Base-by-base conservation (phyloP, 2,329 filamentous ascomycete genomes). In the Fusarium musae region DNA sequence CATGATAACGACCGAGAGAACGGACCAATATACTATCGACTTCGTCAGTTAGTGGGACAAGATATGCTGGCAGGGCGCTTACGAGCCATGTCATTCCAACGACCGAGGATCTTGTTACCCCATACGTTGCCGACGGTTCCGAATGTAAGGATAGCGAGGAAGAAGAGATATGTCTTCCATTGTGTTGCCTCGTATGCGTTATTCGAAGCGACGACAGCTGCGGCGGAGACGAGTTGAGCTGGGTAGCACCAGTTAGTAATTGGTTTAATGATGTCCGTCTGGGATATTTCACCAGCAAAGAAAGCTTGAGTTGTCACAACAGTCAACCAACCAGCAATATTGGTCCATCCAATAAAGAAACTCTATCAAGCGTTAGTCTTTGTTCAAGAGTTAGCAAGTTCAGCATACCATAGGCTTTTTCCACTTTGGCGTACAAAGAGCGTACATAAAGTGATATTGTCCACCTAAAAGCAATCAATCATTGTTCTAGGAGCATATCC, bases 371-470 rank as follows among this genome's bases (percentile, higher is more conserved):
- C 17, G 2, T 66, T 17, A 63, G 59, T n/a, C 36, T 37, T 2
- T 4, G 19, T 10, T 12, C 9, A 0, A 6, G 1, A 2, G 16
- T 4, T 3, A 16, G 6, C 0, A 1, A 17, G 5, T 4, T 26
- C 2, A 7, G 1, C 4, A 9, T 62, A 75, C 40, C 69, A 83
- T 83, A 70, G 82, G 79, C 1, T 77, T 60, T 37, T 79, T 82
- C 63, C 78, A 85, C 34, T 71, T 72, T 0, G 81, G 76, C 2
- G 81, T 81, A 49, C 80, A 84, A 11, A 85, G 53, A 1, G 83
- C 83, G 61, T 83, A 84, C 9, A 83, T 83, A n/a, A 84, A 84
- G 53, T 86, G 83, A 73, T 85, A 85, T 47, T 86, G 84, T 2
- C 85, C 84, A 13, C 64, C 64, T 67, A 3, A 0, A 6, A 3